Percentiles rank a stretch among this genome's conserved stretches.
These are phyloP conservation scores for Fusarium chaquense DNA, from an alignment of 2,329 filamentous ascomycete genomes.

Conservation along the genomic window DNA sequence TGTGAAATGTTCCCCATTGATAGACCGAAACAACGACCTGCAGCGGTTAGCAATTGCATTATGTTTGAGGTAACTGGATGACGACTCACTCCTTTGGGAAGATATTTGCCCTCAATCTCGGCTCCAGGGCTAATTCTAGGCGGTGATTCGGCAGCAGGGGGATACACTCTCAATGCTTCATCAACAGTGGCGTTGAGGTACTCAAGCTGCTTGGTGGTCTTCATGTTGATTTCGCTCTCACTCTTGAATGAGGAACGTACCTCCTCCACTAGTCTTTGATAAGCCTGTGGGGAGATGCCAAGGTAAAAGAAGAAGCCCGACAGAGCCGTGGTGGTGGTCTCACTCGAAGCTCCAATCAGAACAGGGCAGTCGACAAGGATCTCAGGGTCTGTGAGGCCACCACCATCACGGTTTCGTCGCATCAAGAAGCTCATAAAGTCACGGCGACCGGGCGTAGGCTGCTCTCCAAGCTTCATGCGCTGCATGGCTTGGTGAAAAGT, in stretches of 20 bases:
- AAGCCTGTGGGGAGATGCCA: not conserved
- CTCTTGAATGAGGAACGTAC: not conserved
- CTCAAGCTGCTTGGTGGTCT: not conserved
- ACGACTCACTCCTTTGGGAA: not conserved
- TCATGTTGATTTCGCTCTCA: constrained; percentile 2
- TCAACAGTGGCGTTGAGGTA: not conserved
- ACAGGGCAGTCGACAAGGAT: not conserved
- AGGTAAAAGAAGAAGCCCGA: not conserved
- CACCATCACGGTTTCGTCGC: not conserved
- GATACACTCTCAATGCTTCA: not conserved
- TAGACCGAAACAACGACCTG: not conserved
- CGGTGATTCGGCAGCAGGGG: not conserved
- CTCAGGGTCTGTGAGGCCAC: not conserved
- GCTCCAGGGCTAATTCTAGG: not conserved
- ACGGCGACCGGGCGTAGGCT: not conserved
- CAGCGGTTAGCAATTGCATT: not conserved
- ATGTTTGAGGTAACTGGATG: not conserved
- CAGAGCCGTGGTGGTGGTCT: constrained; percentile 1
- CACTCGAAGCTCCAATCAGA: not conserved
- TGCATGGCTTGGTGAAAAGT: constrained; percentile 1
- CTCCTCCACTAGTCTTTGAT: not conserved
- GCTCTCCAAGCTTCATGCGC: constrained; percentile 1
- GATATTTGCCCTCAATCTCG: not conserved
- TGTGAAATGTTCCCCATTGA: not conserved
- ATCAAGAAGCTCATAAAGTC: constrained; percentile 8